Evolutionary conservation across 352 stramenopile genomes (phyloP).

Genomic region (Vaucheria bursata): DNA sequence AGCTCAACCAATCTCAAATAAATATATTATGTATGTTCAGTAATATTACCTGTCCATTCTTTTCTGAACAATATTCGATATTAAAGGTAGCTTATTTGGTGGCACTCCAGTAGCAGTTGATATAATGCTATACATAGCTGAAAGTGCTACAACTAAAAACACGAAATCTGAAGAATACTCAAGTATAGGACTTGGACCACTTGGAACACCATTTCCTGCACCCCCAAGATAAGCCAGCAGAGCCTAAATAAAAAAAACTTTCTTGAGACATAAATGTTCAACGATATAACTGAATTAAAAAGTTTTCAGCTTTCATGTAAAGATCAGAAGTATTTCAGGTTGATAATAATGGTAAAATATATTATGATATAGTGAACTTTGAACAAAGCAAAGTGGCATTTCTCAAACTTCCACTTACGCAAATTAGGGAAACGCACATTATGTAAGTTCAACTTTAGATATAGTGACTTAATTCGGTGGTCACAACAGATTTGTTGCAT

Average conservation of each 20-base stretch:
- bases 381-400: neutral
- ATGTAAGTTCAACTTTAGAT: too few relatives aligned
- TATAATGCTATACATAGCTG: neutral
- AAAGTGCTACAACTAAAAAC: neutral
- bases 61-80: neutral
- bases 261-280: neutral
- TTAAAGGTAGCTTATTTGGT: constrained; percentile 2
- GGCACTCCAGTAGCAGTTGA: neutral
- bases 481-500: too few relatives aligned
- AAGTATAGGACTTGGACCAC: neutral
- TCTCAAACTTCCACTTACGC: neutral
- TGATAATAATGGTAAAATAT: neutral
- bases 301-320: neutral
- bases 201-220: too few relatives aligned
- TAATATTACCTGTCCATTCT: constrained; percentile 2
- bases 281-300: neutral
- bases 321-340: neutral
- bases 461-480: too few relatives aligned
- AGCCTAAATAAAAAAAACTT: neutral
- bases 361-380: neutral
- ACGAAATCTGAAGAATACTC: neutral
- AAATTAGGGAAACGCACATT: too few relatives aligned
- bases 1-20: too few relatives aligned
- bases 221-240: neutral
- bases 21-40: too few relatives aligned